Evolutionary conservation across 305 asterid species (phyloP), one percentile per base, ranked within the genome.

Genomic region (Coffea humblotiana): DNA sequence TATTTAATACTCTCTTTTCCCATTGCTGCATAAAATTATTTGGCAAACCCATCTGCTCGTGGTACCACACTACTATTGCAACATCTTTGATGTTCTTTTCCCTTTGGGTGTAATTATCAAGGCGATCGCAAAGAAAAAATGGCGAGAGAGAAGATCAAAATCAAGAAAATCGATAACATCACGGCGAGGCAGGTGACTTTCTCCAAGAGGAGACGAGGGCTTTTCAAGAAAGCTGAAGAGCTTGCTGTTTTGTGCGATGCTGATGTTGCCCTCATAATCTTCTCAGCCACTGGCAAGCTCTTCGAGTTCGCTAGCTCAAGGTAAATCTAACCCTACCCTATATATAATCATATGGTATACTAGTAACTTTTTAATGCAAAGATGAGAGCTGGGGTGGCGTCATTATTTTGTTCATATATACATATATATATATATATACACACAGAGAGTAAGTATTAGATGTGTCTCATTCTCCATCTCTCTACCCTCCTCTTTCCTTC

Each of bases 101-200:
- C 3, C 13, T 64, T 25, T 52, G 6, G 18, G 18, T 52, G 18
- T 52, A 15, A 15, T 1, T 8, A 64, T 16, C 25, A 25, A 12
- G 15, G 8, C 35, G 69, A 64, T 4, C 16, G 32, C 1, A 32
- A 32, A 32, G 32, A 32, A 16, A 65, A 76, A 61, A 86, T 86
- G 89, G 89, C 85, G 1, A 74, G 86, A 47, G 86, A 84, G 82
- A 86, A 86, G 83, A 86, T 86, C 43, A 82, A 84, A 74, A 86
- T 86, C 61, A 86, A 74, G 86, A 84, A 82, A 83, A 86, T 86
- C 18, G 89, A 86, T 35, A 86, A 84, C 61, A 71, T 80, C 6
- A 82, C 89, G 0, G 86, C 88, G 0, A 82, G 89, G 58, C 89
- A 86, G 61, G 89, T 86, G 76, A 86, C 89, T 21, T 86, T 86